A percentile compares a stretch with the other conserved stretches of the same genome.
These are phyloP conservation scores for Lepidium africanum DNA, from an alignment of 345 rosid genomes.

Conservation along the genomic window DNA sequence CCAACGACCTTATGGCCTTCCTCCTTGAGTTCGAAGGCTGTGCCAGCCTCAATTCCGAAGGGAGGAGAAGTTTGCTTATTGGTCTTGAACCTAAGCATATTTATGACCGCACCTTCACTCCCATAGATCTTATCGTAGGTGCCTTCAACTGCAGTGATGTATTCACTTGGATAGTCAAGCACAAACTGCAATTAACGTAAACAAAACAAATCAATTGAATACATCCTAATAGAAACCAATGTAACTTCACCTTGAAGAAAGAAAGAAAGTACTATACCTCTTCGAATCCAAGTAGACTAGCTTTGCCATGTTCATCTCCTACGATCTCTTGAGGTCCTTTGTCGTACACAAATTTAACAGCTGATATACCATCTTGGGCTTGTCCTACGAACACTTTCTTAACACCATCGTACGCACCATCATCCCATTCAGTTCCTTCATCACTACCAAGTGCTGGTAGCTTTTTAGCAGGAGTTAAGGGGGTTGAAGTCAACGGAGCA, in stretches of 20 bases:
- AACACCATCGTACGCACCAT: slow-evolving; percentile 23
- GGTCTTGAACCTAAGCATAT: slow-evolving; percentile 22
- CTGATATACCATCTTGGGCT: slow-evolving; percentile 14
- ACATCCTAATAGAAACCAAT: neutral
- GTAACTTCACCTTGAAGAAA: neutral
- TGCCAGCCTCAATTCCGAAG: slow-evolving; percentile 16
- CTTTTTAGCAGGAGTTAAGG: neutral
- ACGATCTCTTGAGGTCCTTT: neutral
- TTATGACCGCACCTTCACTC: neutral
- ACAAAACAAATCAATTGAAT: neutral
- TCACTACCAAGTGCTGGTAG: slow-evolving; percentile 16
- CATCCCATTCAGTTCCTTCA: slow-evolving; percentile 24
- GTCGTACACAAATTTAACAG: slow-evolving; percentile 15
- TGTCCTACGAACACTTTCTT: slow-evolving; percentile 23
- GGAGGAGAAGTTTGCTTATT: slow-evolving; percentile 21
- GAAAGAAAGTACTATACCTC: neutral
- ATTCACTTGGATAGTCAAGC: slow-evolving; percentile 27
- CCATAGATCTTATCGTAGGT: slow-evolving; percentile 11
- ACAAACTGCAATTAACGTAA: neutral
- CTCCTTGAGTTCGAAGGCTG: neutral
- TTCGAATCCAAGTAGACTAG: slow-evolving; percentile 14
- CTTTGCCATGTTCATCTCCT: slow-evolving; percentile 16
- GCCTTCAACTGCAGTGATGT: slow-evolving; percentile 12
- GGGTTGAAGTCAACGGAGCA: neutral
- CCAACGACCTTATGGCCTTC: slow-evolving; percentile 18